Conservation (phyloP, 306 rosid species). For the Medicago arabica region DNA sequence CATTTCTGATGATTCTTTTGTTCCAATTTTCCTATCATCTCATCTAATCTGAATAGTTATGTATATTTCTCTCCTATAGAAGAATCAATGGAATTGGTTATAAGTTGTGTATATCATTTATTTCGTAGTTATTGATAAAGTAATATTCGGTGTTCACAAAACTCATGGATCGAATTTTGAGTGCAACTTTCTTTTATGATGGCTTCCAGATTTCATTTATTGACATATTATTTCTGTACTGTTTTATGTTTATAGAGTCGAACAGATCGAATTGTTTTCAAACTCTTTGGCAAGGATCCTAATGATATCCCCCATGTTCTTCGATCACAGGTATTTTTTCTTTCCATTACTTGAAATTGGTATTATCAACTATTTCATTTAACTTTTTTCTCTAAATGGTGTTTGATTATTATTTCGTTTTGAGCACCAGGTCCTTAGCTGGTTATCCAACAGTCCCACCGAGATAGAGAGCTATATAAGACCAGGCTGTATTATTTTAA, state of each 20-base stretch:
- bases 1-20: not conserved
- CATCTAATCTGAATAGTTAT: too few relatives aligned
- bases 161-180: not conserved
- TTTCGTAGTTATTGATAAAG: not conserved
- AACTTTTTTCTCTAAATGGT: not conserved
- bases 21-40: too few relatives aligned
- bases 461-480: conserved; percentile 34
- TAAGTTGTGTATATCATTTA: too few relatives aligned
- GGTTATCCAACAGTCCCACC: conserved; percentile 28
- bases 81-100: not conserved
- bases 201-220: conserved; percentile 20
- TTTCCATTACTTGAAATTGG: not conserved
- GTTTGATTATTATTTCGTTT: conserved; percentile 8
- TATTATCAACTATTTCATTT: not conserved
- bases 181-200: conserved; percentile 10
- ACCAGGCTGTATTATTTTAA: conserved; percentile 28
- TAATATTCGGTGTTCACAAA: not conserved
- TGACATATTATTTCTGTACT: conserved; percentile 28
- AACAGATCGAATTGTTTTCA: conserved; percentile 91
- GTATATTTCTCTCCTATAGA: not conserved
- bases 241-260: conserved; percentile 61
- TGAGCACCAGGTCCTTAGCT: conserved; percentile 28
- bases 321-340: conserved; percentile 12
- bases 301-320: conserved; percentile 26
- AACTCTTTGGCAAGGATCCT: conserved; percentile 70